Base-by-base conservation (phyloP, 2,329 filamentous ascomycete genomes). In the Talaromyces sp. region DNA sequence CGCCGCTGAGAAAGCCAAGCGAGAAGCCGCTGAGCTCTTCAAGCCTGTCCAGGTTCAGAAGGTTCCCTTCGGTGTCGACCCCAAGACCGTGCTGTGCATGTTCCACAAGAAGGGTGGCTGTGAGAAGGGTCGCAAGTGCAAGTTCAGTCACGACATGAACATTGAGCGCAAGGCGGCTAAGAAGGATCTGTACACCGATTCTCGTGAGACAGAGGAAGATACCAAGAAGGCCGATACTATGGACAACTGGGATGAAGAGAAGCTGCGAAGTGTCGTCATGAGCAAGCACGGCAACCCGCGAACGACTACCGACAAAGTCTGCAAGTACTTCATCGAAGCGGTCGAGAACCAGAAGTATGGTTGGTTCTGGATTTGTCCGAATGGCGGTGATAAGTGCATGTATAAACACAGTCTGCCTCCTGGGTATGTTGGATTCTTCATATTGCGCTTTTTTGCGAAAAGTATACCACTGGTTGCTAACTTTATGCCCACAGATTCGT, bases 281-380 rank as follows among this genome's bases (percentile, higher is more conserved):
- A 95, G 89, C 67, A 99, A 99, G 80, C 96, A 99, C 75, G 94
- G 94, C 47, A 99, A 99, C 75, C 94, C 96, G 55, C 86, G 88
- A 71, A 96, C 92, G 19, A 90, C 89, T 4, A 99, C 94, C 42
- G 94, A 99, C 71, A 99, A 97, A 77, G 94, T 99, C 62, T 99
- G 94, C 90, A 99, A 97, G 77, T 96, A 80, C 80, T 99, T 99
- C 73, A 94, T 97, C 71, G 87, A 92, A 63, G 94, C 94, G 22
- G 94, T 99, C 58, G 94, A 99, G 77, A 94, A 99, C 70, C 90
- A 91, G 67, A 99, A 97, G 76, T 99, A 99, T 68, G 94, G 94
- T 58, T 99, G 94, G 94, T 97, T 99, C 77, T 99, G 94, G 94
- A 82, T 86, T 54, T 99, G 94, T 82, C 94, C 94, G 42, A 97